These are phyloP conservation scores for Meredithiella fracta DNA, from an alignment of 2,329 filamentous ascomycete genomes.

Conservation along the genomic window DNA sequence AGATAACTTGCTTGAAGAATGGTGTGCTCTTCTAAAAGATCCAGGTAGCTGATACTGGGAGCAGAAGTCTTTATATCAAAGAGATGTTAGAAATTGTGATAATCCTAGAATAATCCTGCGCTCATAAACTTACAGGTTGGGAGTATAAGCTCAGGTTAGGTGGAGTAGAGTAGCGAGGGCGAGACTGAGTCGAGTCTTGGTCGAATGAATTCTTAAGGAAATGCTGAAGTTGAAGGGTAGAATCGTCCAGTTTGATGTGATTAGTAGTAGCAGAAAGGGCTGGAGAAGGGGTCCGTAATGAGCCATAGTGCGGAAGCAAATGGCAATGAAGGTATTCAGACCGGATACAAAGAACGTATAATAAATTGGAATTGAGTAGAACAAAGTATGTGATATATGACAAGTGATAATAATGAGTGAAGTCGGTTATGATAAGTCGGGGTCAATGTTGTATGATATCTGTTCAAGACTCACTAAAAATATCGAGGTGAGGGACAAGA, in stretches of 20 bases:
- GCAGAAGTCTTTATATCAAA: neutral
- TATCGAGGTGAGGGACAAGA: neutral
- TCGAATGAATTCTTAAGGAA: neutral
- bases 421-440: too few species aligned
- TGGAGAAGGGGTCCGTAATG: slow-evolving; percentile 29
- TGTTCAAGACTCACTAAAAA: neutral
- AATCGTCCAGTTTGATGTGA: neutral
- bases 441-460: too few species aligned
- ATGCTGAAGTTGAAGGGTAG: neutral
- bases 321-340: neutral
- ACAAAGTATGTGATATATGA: neutral
- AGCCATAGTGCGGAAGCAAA: slow-evolving; percentile 21
- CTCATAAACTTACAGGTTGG: neutral
- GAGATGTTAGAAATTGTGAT: neutral
- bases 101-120: too few species aligned
- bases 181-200: neutral
- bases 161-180: neutral
- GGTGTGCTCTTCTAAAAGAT: neutral
- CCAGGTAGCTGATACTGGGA: neutral
- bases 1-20: neutral
- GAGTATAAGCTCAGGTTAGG: neutral
- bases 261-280: slow-evolving; percentile 20
- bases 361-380: neutral
- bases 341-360: neutral
- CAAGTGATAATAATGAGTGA: too few species aligned